Percentiles rank a stretch among this genome's conserved stretches.
Evolutionary conservation across 75 land plant species (phyloP).

Genomic region (Picea sitchensis): DNA sequence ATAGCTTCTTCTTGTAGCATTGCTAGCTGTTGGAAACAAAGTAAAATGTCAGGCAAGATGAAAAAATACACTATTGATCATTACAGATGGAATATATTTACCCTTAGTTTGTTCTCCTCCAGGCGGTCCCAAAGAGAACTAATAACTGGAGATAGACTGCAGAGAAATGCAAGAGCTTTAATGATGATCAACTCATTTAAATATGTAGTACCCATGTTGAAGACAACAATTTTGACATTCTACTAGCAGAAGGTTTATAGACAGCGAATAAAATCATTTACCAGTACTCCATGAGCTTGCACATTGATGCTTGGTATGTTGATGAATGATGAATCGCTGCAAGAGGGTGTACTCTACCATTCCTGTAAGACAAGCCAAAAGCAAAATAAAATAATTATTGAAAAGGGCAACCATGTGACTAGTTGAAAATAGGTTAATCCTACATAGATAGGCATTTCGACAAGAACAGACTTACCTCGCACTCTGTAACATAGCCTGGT

Average conservation of each 20-base stretch:
- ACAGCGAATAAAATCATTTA: slow-evolving; percentile 12
- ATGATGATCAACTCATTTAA: neutral
- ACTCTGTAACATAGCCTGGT: slow-evolving; percentile 64
- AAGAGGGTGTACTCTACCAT: slow-evolving; percentile 79
- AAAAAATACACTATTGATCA: neutral
- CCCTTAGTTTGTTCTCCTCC: slow-evolving; percentile 71
- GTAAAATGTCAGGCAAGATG: neutral
- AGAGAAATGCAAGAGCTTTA: slow-evolving; percentile 4
- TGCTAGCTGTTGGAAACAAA: slow-evolving; percentile 32
- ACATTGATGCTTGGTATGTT: slow-evolving; percentile 83
- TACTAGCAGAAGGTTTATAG: neutral
- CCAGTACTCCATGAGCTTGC: slow-evolving; percentile 96
- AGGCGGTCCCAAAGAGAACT: slow-evolving; percentile 60
- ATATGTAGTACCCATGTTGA: neutral
- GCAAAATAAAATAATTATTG: neutral
- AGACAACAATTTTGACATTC: neutral
- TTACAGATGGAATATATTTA: slow-evolving; percentile 8
- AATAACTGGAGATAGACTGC: slow-evolving; percentile 75
- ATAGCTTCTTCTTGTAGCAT: slow-evolving; percentile 46
- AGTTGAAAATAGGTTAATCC: slow-evolving; percentile 1
- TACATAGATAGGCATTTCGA: neutral
- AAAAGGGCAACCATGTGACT: neutral
- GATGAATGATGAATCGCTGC: slow-evolving; percentile 82
- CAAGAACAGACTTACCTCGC: slow-evolving; percentile 24
- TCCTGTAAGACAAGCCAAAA: slow-evolving; percentile 24